Percentiles rank a stretch among this genome's conserved stretches.
phyloP scores from a whole-genome alignment of 164 flowering plant species.

The Brasenia schreberi region DNA sequence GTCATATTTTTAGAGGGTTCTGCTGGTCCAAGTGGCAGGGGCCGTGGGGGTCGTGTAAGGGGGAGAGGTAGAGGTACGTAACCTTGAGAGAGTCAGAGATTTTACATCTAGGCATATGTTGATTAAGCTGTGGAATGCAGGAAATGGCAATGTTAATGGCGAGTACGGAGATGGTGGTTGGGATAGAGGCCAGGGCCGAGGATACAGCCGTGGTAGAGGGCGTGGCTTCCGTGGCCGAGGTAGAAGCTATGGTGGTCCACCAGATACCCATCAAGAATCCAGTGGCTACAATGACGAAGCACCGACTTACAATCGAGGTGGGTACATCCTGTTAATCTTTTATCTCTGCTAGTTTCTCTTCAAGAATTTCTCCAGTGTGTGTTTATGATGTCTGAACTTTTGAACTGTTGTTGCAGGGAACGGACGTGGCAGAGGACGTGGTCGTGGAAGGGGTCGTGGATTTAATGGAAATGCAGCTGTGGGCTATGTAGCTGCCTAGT shows the following conservation, averaged over 20 bases:
- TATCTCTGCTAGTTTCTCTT: not conserved
- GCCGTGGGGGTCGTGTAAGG: not conserved
- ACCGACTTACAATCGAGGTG: not conserved
- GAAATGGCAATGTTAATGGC: not conserved
- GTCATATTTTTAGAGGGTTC: not conserved
- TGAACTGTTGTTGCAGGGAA: not conserved
- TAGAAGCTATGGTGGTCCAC: not conserved
- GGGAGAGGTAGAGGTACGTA: not conserved
- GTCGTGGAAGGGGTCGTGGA: not conserved
- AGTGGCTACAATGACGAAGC: not conserved
- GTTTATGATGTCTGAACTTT: not conserved
- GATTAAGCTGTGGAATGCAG: not conserved
- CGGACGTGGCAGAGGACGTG: not conserved
- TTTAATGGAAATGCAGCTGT: not conserved
- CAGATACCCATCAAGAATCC: not conserved
- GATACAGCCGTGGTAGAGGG: not conserved
- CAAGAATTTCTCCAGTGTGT: not conserved
- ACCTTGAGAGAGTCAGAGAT: not conserved
- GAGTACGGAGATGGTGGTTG: not conserved
- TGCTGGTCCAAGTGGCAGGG: not conserved
- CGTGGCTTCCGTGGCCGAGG: not conserved
- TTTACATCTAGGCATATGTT: not conserved
- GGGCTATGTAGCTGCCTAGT: not conserved
- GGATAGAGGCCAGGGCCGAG: not conserved
- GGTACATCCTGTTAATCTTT: not conserved